A percentile compares a stretch with the other conserved stretches of the same genome.
Evolutionary conservation across 2,329 filamentous ascomycete genomes (phyloP).

Genomic region (Fusarium circinatum): DNA sequence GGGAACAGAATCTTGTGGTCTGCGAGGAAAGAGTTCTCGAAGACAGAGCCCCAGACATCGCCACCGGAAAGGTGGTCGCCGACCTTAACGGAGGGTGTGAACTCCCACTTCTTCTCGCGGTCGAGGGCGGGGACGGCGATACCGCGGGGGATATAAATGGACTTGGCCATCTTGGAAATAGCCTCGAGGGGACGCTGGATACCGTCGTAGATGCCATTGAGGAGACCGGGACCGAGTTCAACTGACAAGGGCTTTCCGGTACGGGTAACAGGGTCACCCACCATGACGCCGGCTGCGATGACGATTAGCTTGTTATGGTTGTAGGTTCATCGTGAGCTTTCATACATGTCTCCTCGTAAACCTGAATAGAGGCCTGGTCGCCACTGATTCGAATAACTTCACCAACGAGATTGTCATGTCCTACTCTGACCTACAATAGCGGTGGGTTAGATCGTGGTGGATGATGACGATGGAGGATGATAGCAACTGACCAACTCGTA

Average conservation of each 20-base stretch:
- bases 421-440: conserved; percentile 79
- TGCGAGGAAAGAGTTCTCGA: conserved; percentile 93
- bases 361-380: conserved; percentile 97
- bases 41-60: conserved; percentile 94
- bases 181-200: conserved; percentile 94
- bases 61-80: conserved; percentile 97
- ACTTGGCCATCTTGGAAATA: conserved; percentile 80
- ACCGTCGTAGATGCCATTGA: conserved; percentile 99
- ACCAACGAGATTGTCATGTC: conserved; percentile 89
- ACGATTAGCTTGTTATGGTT: conserved; percentile 29
- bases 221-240: conserved; percentile 94
- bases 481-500: conserved; percentile 84
- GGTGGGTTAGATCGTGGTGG: conserved; percentile 19
- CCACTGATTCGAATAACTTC: conserved; percentile 98
- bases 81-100: conserved; percentile 89
- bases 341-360: conserved; percentile 98
- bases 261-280: conserved; percentile 90
- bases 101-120: conserved; percentile 95
- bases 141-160: conserved; percentile 98
- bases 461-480: conserved; percentile 6
- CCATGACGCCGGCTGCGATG: conserved; percentile 84
- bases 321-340: conserved; percentile 9
- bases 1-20: conserved; percentile 94
- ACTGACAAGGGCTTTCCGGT: conserved; percentile 97
- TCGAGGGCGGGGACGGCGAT: conserved; percentile 89